phyloP scores from a whole-genome alignment of 2,329 filamentous ascomycete genomes.

The Orbilia blumenaviensis region DNA sequence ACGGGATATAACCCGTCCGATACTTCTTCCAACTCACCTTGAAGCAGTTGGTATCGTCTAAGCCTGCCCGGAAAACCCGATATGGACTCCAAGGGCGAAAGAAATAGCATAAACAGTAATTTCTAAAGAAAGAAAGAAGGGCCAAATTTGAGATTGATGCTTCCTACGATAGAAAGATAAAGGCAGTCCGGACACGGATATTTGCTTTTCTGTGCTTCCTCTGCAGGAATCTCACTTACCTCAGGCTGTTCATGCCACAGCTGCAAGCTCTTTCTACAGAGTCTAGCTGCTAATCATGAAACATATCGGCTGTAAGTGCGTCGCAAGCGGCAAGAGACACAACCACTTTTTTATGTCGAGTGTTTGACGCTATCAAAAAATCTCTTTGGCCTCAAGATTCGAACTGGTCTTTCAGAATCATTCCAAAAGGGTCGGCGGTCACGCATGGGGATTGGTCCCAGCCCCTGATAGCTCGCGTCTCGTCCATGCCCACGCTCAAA shows the following conservation, averaged over 20 bases:
- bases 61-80: constrained; percentile 10
- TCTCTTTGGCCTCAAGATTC: constrained; percentile 32
- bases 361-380: constrained; percentile 52
- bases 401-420: constrained; percentile 38
- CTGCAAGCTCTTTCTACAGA: constrained; percentile 40
- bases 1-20: constrained; percentile 42
- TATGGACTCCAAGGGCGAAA: constrained; percentile 8
- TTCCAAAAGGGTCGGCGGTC: constrained; percentile 52
- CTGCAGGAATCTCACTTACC: constrained; percentile 54
- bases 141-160: constrained; percentile 27
- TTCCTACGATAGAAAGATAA: constrained; percentile 53
- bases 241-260: constrained; percentile 52
- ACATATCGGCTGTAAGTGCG: constrained; percentile 54
- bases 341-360: constrained; percentile 43
- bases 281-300: constrained; percentile 47
- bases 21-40: constrained; percentile 39
- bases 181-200: constrained; percentile 23
- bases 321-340: constrained; percentile 54
- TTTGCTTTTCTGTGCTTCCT: constrained; percentile 50
- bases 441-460: constrained; percentile 52
- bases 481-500: constrained; percentile 53
- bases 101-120: constrained; percentile 34
- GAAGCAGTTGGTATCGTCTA: constrained; percentile 39
- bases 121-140: constrained; percentile 47
- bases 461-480: constrained; percentile 54